Conservation (phyloP, 352 stramenopile species). For the Phytophthora chlamydospora region DNA sequence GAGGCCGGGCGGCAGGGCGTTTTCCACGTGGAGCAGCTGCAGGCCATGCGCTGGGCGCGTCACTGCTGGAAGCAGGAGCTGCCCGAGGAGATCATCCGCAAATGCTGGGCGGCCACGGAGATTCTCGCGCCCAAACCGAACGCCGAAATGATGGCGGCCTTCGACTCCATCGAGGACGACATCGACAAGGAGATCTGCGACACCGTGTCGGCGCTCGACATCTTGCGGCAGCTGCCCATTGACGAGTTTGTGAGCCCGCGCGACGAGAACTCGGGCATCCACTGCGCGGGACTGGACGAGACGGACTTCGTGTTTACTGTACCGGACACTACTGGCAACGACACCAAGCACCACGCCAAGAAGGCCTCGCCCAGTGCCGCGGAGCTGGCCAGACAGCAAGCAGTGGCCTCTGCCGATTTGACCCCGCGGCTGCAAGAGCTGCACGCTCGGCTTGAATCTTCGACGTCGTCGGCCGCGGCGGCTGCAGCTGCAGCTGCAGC, state of each 20-base stretch:
- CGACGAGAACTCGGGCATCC: conserved; percentile 49
- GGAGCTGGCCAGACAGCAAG: conserved; percentile 22
- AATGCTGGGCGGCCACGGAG: conserved; percentile 47
- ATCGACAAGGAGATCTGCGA: conserved; percentile 60
- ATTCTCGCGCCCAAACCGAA: conserved; percentile 32
- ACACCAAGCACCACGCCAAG: conserved; percentile 27
- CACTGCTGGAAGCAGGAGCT: conserved; percentile 55
- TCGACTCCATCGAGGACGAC: conserved; percentile 47
- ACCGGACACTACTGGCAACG: conserved; percentile 24
- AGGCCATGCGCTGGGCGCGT: conserved; percentile 61
- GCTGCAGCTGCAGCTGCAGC: conserved; percentile 14
- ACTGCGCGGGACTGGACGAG: conserved; percentile 52
- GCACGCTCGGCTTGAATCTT: conserved; percentile 42
- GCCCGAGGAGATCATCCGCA: conserved; percentile 39
- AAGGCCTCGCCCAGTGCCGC: conserved; percentile 31
- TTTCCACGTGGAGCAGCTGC: conserved; percentile 51
- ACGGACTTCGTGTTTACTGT: conserved; percentile 51
- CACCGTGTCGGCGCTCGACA: conserved; percentile 43
- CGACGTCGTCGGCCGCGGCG: conserved; percentile 27
- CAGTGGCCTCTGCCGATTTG: conserved; percentile 17
- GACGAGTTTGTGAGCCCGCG: conserved; percentile 56
- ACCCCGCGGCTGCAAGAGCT: conserved; percentile 46
- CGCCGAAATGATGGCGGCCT: conserved; percentile 29
- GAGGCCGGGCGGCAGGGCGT: conserved; percentile 54
- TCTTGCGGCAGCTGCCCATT: conserved; percentile 49